These are phyloP conservation scores for Lojkania enalia DNA, from an alignment of 2,329 filamentous ascomycete genomes.

Conservation along the genomic window DNA sequence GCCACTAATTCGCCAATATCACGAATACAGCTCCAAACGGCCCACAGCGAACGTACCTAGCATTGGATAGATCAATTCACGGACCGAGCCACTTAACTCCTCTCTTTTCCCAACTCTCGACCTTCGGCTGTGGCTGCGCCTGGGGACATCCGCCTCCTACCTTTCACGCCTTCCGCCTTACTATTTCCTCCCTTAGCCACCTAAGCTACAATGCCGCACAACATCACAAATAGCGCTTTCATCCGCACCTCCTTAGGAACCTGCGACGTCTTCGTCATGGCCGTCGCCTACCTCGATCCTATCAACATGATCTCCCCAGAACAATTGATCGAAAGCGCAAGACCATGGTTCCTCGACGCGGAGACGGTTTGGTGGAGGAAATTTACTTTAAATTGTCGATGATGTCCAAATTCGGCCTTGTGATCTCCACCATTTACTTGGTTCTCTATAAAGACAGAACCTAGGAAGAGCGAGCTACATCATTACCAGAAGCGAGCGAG, in stretches of 20 bases:
- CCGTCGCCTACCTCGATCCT: slow-evolving; percentile 29
- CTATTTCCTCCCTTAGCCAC: background rate
- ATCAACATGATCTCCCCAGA: slow-evolving; percentile 28
- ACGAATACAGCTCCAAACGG: too few species aligned
- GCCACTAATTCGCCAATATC: too few species aligned
- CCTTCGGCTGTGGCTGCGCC: background rate
- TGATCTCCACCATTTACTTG: too few species aligned
- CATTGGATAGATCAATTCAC: too few species aligned
- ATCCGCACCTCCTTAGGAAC: slow-evolving; percentile 38
- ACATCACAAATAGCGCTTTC: slow-evolving; percentile 31
- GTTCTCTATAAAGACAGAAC: too few species aligned
- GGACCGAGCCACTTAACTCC: background rate
- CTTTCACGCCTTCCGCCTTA: background rate
- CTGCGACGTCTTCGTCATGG: slow-evolving; percentile 40
- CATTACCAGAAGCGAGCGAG: too few species aligned
- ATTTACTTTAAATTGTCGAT: slow-evolving; percentile 53
- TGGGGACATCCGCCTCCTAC: slow-evolving; percentile 2
- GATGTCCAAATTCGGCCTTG: too few species aligned
- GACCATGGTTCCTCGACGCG: slow-evolving; percentile 39
- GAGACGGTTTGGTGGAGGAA: slow-evolving; percentile 40
- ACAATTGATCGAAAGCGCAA: slow-evolving; percentile 30
- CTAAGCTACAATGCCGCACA: slow-evolving; percentile 28
- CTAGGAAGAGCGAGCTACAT: too few species aligned
- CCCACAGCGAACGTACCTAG: too few species aligned
- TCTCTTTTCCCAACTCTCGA: background rate